Percentiles rank a stretch among this genome's conserved stretches.
Conservation (phyloP, 768 basidiomycete species). For the Amanita exitialis region DNA sequence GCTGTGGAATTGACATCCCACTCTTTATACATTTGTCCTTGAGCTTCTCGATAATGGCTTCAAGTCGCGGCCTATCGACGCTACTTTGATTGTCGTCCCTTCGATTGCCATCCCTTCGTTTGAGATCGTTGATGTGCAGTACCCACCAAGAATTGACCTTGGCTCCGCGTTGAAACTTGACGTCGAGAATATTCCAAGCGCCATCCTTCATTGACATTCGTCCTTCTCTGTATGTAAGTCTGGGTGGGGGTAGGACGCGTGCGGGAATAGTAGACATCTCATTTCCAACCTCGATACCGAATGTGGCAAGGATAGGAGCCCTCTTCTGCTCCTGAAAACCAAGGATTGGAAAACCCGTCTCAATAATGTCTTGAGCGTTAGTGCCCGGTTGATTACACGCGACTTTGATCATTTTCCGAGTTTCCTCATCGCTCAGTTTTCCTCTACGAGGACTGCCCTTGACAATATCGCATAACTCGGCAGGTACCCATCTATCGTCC, state of each 20-base stretch:
- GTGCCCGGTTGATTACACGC: slow-evolving; percentile 54
- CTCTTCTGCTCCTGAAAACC: slow-evolving; percentile 21
- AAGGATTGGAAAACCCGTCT: not conserved
- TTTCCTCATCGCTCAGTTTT: slow-evolving; percentile 50
- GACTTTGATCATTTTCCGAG: slow-evolving; percentile 53
- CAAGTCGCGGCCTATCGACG: too few species aligned
- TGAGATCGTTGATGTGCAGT: slow-evolving; percentile 39
- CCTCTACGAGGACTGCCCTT: slow-evolving; percentile 49
- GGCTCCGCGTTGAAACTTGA: slow-evolving; percentile 54
- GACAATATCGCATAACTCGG: slow-evolving; percentile 61
- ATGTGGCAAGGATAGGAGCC: slow-evolving; percentile 31
- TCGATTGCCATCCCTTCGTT: too few species aligned
- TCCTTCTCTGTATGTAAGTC: slow-evolving; percentile 42
- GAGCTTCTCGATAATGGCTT: slow-evolving; percentile 28
- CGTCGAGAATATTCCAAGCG: slow-evolving; percentile 69
- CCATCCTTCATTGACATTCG: slow-evolving; percentile 40
- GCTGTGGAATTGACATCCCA: slow-evolving; percentile 42
- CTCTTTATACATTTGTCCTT: slow-evolving; percentile 40
- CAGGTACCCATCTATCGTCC: slow-evolving; percentile 34
- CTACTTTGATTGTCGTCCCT: slow-evolving; percentile 19
- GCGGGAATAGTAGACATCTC: slow-evolving; percentile 59
- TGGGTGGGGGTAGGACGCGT: slow-evolving; percentile 53
- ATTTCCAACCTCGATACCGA: slow-evolving; percentile 43
- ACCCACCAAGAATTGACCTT: slow-evolving; percentile 53
- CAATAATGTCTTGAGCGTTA: slow-evolving; percentile 1